These are phyloP conservation scores for Elsinoe perseae DNA, from an alignment of 2,329 filamentous ascomycete genomes.

Conservation along the genomic window DNA sequence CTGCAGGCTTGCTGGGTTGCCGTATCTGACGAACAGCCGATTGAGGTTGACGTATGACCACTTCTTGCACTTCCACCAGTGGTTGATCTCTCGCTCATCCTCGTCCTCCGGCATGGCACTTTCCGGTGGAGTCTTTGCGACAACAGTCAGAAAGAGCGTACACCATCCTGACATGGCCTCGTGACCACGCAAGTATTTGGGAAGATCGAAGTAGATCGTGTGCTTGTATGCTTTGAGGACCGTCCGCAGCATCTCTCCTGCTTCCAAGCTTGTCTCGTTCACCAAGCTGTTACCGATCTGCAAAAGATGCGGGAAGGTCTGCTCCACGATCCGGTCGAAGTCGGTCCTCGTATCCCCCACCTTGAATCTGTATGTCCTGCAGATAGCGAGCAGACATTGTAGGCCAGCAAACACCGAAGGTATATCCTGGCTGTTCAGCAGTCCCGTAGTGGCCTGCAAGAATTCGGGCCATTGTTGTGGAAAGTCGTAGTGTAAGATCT, in stretches of 20 bases:
- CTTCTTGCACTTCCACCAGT: constrained; percentile 99
- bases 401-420: constrained; percentile 84
- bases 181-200: constrained; percentile 66
- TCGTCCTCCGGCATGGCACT: constrained; percentile 70
- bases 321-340: constrained; percentile 89
- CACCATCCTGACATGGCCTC: constrained; percentile 90
- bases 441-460: constrained; percentile 81
- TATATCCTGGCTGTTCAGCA: constrained; percentile 79
- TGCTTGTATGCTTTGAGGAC: constrained; percentile 97
- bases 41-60: constrained; percentile 99
- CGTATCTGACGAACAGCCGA: constrained; percentile 86
- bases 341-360: constrained; percentile 71
- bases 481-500: constrained; percentile 93
- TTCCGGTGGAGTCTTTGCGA: constrained; percentile 74
- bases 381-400: constrained; percentile 89
- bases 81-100: constrained; percentile 81
- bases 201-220: constrained; percentile 88
- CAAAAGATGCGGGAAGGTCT: constrained; percentile 80
- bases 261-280: constrained; percentile 85
- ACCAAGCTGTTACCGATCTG: constrained; percentile 82
- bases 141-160: constrained; percentile 83
- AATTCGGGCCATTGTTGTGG: constrained; percentile 90
- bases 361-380: constrained; percentile 93
- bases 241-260: constrained; percentile 91
- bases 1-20: constrained; percentile 69